Percentiles rank a stretch among this genome's conserved stretches.
phyloP scores from a whole-genome alignment of 108 stramenopile genomes.

The Fragilariopsis cylindrus region DNA sequence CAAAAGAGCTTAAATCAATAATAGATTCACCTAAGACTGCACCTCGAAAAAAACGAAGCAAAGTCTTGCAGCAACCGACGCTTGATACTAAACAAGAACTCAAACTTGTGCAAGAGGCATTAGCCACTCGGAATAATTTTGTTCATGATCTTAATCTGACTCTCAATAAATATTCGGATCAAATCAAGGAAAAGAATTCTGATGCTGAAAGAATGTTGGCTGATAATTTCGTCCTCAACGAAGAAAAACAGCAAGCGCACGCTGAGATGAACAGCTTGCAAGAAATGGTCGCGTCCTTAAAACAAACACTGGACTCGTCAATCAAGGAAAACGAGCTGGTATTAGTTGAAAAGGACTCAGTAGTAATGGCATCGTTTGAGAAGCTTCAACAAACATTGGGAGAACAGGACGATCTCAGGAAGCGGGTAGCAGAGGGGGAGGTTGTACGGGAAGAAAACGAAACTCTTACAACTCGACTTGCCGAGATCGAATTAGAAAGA shows the following conservation, averaged over 20 bases:
- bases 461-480: background rate
- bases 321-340: slow-evolving; percentile 44
- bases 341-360: slow-evolving; percentile 69
- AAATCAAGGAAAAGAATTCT: slow-evolving; percentile 10
- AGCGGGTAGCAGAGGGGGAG: background rate
- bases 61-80: background rate
- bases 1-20: background rate
- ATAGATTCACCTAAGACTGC: slow-evolving; percentile 18
- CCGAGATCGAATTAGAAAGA: slow-evolving; percentile 10
- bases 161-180: background rate
- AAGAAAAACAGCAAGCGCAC: slow-evolving; percentile 42
- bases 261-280: slow-evolving; percentile 83
- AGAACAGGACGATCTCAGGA: slow-evolving; percentile 18
- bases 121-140: slow-evolving; percentile 17
- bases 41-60: slow-evolving; percentile 26
- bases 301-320: slow-evolving; percentile 36
- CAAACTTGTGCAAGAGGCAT: slow-evolving; percentile 24
- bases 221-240: background rate
- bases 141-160: slow-evolving; percentile 4
- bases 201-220: slow-evolving; percentile 2
- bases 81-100: slow-evolving; percentile 29
- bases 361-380: slow-evolving; percentile 15
- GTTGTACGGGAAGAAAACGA: background rate
- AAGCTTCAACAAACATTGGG: slow-evolving; percentile 16
- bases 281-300: slow-evolving; percentile 84